Base-by-base conservation (phyloP, 2,329 filamentous ascomycete species). In the Chaetomiaceae sp. region DNA sequence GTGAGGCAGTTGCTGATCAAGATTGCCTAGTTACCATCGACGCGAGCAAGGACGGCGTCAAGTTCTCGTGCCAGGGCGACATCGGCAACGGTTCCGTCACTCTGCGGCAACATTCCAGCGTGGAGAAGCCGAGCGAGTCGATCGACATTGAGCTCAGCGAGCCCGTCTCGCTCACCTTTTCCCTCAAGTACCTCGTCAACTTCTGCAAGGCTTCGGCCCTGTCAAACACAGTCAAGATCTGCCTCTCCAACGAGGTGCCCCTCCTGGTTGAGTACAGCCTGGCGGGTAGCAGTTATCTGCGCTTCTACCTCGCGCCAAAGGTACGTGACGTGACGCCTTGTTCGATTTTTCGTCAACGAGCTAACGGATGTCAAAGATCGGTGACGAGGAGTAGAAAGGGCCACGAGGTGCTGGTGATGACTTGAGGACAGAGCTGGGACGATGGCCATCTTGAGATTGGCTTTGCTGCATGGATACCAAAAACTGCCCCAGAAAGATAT, bases 221-320 rank as follows among this genome's bases (percentile, higher is more conserved):
- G 55, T 92, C 91, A 34, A 75, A 71, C 61, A 78, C 81, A 60
- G 95, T 99, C 71, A 93, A 87, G 74, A 85, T 99, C 62, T 95
- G 87, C 73, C 80, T 99, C 61, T 97, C 92, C 47, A 91, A 90
- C 71, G 93, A 99, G 73, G 92, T 99, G 45, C 93, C 93, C 23
- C 83, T 99, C 60, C 77, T 97, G 62, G 93, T 99, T 39, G 93
- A 99, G 76, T 99, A 97, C 72, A 77, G 74, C 49, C 73, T 96
- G 55, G 77, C 78, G 48, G 86, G 87, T 59, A 89, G 83, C 75
- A 93, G 89, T 70, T 93, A 93, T 71, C 73, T 99, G 72, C 83
- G 92, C 65, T 99, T 97, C 82, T 99, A 97, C 74, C 83, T 99
- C 63, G 93, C 93, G 59, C 93, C 93, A 59, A 99, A 99, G 90